Base-by-base conservation (phyloP, 257 asterid species). In the Eustoma russellianum region DNA sequence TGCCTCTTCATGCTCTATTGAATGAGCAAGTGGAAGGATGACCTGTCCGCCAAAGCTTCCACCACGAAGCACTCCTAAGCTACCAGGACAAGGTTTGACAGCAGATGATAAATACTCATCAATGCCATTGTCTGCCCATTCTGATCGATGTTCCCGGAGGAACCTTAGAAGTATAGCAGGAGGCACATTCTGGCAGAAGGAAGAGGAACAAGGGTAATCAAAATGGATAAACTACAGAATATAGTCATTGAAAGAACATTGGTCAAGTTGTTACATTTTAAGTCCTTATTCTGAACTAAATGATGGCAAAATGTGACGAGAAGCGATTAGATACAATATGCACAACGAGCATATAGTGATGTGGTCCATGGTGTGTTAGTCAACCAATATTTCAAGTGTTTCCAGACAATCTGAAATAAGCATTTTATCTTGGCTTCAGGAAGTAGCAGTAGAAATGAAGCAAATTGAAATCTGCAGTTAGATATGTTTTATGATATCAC, bases 1-100 rank as follows among this genome's bases (percentile, higher is more conserved):
- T 61, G 64, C 99, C 99, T 92, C 99, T 70, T 92, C 99, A 68
- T 92, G 81, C 69, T 92, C 99, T 57, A 88, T 80, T 41, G 97
- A 88, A 70, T 83, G 94, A 73, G 99, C 95, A 69, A 92, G 73
- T 9, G 99, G 99, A 55, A 92, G 95, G 66, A 85, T 92, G 60
- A 88, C 89, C 70, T 88, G 99, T 17, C 90, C 95, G 16, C 97
- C 95, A 47, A 77, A 88, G 61, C 78, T 74, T 65, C 95, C 97
- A 13, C 77, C 83, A 57, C 91, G 86, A 44, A 87, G 66, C 16
- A 82, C 74, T 16, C 91, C 95, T 60, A 92, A 47, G 56, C 70
- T 76, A 63, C 91, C 83, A 17, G 97, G 95, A 55, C 83, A 79
- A 28, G 93, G 77, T 71, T 85, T 88, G 54, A 85, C 84, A 46